Percentiles rank a stretch among this genome's conserved stretches.
phyloP scores from a whole-genome alignment of 805 yeast species.

The Helenozyma rhizophorensis region DNA sequence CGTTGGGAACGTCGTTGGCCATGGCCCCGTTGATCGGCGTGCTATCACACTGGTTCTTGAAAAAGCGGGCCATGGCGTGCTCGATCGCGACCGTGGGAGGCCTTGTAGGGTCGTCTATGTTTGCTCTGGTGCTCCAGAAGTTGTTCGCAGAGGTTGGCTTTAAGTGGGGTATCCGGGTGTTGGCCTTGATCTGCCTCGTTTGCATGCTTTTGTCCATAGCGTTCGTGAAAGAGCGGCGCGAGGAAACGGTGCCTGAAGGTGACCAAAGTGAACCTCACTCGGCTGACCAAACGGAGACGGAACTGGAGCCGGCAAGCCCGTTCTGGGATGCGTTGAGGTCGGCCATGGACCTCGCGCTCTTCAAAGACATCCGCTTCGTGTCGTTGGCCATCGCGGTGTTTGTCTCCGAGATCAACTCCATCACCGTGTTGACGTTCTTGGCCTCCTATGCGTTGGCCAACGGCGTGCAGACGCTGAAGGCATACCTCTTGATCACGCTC shows the following conservation, averaged over 20 bases:
- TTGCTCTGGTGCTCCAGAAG: slow-evolving; percentile 51
- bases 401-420: slow-evolving; percentile 43
- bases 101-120: slow-evolving; percentile 47
- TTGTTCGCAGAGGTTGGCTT: slow-evolving; percentile 47
- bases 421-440: slow-evolving; percentile 46
- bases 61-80: slow-evolving; percentile 40
- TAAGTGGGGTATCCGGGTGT: slow-evolving; percentile 48
- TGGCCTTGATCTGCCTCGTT: slow-evolving; percentile 43
- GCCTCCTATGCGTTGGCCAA: slow-evolving; percentile 50
- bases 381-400: slow-evolving; percentile 40
- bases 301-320: too few relatives aligned
- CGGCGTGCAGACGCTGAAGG: slow-evolving; percentile 40
- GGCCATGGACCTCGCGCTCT: slow-evolving; percentile 15
- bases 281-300: too few relatives aligned
- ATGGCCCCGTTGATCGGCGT: slow-evolving; percentile 43
- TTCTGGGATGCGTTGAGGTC: neutral
- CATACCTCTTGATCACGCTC: slow-evolving; percentile 46
- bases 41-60: slow-evolving; percentile 42
- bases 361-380: slow-evolving; percentile 42
- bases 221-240: slow-evolving; percentile 6
- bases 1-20: slow-evolving; percentile 39
- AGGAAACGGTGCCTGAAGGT: neutral
- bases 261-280: neutral
- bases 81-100: slow-evolving; percentile 49
- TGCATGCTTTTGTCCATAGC: slow-evolving; percentile 19